Evolutionary conservation across 345 rosid species (phyloP), one percentile per base, ranked within the genome.

Genomic region (Eutrema japonicum): DNA sequence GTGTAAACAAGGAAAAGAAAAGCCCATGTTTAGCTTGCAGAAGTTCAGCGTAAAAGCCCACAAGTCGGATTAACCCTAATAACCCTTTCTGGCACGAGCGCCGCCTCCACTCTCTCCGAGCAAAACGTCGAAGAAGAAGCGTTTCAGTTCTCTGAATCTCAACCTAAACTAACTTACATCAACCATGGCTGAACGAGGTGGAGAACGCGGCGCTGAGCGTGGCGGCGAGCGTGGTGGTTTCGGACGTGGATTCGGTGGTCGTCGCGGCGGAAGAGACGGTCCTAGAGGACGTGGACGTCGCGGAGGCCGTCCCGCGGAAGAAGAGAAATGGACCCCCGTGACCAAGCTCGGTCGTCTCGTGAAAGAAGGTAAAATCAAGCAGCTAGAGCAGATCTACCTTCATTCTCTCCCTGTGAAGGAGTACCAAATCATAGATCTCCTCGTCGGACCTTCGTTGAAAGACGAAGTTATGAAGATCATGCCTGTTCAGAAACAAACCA

Each of bases 401-500:
- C 96, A 87, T 59, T 89, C 96, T 0, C 88, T 92, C 4, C 97
- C 96, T 3, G 85, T 92, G 64, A 92, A 92, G 77, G 97, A 92
- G 83, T 59, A 85, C 63, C 96, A 92, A 52, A 92, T 92, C 77
- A 51, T 92, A 6, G 97, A 89, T 81, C 73, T 72, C 6, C 86
- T 92, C 2, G 81, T 85, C 3, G 93, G 89, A 6, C 87, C 88
- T 0, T 64, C 85, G 6, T 71, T 91, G 68, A 92, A 89, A 75
- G 97, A 92, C 7, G 96, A 92, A 77, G 97, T 92, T 18, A 89
- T 92, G 97, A 89, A 89, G 75, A 92, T 89, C 74, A 86, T 86
- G 75, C 93, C 97, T 0, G 93, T 89, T 14, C 97, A 89, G 88
- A 89, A 91, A 35, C 95, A 91, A 69, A 89, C 91, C 4, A 80